A percentile compares a stretch with the other conserved stretches of the same genome.
Conservation (phyloP, 1,284 basidiomycete species). For the Moesziomyces parantarcticus region DNA sequence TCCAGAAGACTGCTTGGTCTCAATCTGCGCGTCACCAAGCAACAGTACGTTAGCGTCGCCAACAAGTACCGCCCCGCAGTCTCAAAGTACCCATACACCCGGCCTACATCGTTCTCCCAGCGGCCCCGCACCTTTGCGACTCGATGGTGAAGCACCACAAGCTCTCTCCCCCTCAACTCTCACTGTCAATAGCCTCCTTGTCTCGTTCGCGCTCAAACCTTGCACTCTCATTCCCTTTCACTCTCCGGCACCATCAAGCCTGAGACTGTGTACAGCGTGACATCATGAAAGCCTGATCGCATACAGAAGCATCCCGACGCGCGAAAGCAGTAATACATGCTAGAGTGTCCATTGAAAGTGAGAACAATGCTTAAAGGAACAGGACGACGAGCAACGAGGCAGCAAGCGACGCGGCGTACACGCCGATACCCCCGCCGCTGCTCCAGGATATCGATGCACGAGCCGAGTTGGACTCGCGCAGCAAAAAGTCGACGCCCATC, state of each 20-base stretch:
- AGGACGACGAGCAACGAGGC: slow-evolving; percentile 4
- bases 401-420: not conserved
- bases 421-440: not conserved
- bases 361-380: not conserved
- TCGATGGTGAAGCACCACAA: not conserved
- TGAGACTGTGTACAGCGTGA: not conserved
- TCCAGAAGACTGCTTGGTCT: slow-evolving; percentile 1
- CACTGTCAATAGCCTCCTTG: too few species aligned
- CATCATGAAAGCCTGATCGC: not conserved
- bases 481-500: slow-evolving; percentile 59
- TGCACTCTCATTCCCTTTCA: not conserved
- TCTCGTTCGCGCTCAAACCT: too few species aligned
- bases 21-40: slow-evolving; percentile 1
- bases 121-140: too few species aligned
- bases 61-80: slow-evolving; percentile 6
- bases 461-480: slow-evolving; percentile 45
- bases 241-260: not conserved
- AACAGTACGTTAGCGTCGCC: slow-evolving; percentile 4
- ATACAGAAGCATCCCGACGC: not conserved
- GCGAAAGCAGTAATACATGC: not conserved
- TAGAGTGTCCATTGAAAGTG: not conserved
- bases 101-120: too few species aligned
- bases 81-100: not conserved
- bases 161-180: too few species aligned
- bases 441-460: not conserved